phyloP scores from a whole-genome alignment of 2,329 filamentous ascomycete species.

The Penicillium sp. region DNA sequence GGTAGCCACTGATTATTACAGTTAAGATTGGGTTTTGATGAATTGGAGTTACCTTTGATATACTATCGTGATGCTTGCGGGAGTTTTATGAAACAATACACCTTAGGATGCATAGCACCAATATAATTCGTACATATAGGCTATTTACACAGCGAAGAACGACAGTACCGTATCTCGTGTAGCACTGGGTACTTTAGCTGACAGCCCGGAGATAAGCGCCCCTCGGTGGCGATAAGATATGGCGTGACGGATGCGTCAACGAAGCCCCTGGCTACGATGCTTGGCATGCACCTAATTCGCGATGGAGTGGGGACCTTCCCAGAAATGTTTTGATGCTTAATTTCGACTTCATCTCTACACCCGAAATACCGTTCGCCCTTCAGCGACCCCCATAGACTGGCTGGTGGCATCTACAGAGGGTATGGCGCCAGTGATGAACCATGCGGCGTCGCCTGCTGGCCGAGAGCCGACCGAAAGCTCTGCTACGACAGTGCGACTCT shows the following conservation, averaged over 20 bases:
- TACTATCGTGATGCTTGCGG: neutral
- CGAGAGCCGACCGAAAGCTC: neutral
- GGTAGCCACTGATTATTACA: conserved; percentile 37
- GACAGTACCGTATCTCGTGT: neutral
- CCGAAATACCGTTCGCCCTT: neutral
- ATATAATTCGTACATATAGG: neutral
- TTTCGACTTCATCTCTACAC: neutral
- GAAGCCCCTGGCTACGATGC: neutral
- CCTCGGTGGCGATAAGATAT: neutral
- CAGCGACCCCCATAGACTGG: neutral
- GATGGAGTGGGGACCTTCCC: neutral
- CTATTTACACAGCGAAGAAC: neutral
- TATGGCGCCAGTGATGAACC: neutral
- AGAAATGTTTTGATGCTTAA: neutral
- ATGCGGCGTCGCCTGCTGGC: neutral
- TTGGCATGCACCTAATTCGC: neutral
- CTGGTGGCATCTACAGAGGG: neutral
- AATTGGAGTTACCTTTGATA: neutral
- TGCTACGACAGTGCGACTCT: neutral
- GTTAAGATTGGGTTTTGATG: neutral
- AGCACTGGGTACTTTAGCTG: neutral
- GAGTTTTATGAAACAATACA: neutral
- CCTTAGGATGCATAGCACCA: neutral
- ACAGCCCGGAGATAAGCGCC: neutral
- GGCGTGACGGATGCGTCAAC: neutral